These are phyloP conservation scores for Tolypocladium sp. DNA, from an alignment of 2,329 filamentous ascomycete species.

Conservation along the genomic window DNA sequence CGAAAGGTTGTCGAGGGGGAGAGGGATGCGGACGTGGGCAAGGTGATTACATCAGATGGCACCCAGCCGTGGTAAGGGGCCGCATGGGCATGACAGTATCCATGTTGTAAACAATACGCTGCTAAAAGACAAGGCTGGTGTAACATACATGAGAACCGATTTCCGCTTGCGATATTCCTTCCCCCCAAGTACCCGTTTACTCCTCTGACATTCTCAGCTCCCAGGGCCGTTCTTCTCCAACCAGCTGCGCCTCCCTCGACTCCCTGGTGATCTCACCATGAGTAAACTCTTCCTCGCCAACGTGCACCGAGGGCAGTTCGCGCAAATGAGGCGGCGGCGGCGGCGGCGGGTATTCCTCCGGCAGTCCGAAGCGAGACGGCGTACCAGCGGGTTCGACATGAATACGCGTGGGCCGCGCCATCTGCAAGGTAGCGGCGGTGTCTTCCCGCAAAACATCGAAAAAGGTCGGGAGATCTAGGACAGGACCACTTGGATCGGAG, in stretches of 20 bases:
- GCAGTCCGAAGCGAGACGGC: neutral
- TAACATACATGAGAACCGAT: neutral
- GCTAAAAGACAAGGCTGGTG: neutral
- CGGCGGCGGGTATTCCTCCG: neutral
- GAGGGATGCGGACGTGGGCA: constrained; percentile 30
- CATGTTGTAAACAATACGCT: neutral
- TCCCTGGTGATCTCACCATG: neutral
- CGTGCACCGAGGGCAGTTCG: rapidly evolving
- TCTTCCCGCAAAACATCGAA: too few relatives aligned
- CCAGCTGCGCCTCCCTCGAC: too few relatives aligned
- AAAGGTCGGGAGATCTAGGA: too few relatives aligned
- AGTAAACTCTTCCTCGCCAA: neutral
- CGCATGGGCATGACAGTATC: too few relatives aligned
- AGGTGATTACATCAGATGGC: constrained; percentile 19
- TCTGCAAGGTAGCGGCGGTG: too few relatives aligned
- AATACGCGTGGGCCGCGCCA: too few relatives aligned
- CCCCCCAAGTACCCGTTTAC: neutral
- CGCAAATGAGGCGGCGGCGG: neutral
- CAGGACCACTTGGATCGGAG: too few relatives aligned
- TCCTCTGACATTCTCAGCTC: neutral
- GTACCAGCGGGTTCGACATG: neutral
- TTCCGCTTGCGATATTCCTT: too few relatives aligned
- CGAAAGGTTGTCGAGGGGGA: constrained; percentile 30
- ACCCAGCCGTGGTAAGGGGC: constrained; percentile 20
- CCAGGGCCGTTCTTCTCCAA: too few relatives aligned